Percentiles rank a stretch among this genome's conserved stretches.
Evolutionary conservation across 2,329 filamentous ascomycete species (phyloP).

Genomic region (Curvularia sp.): DNA sequence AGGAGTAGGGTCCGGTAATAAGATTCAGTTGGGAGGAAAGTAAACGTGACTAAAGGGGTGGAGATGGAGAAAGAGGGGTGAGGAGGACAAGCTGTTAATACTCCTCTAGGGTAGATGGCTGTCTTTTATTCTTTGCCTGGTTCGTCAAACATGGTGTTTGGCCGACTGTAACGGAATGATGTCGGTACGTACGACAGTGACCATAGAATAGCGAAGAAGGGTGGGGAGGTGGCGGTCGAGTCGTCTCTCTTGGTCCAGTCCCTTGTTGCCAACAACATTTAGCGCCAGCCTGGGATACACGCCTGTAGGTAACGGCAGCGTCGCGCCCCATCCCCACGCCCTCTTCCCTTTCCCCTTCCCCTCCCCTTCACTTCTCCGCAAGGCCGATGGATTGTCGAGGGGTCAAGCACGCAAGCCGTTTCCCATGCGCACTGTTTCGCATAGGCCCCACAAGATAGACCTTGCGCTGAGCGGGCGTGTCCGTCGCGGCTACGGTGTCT

Average conservation of each 20-base stretch:
- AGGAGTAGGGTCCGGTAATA: not conserved
- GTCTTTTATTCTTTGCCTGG: not conserved
- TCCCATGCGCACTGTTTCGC: not conserved
- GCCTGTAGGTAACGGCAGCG: not conserved
- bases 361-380: not conserved
- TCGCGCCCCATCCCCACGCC: not conserved
- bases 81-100: not conserved
- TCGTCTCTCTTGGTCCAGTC: not conserved
- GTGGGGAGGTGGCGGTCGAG: too few species aligned
- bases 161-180: not conserved
- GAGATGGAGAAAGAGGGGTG: not conserved
- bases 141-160: not conserved
- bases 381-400: not conserved
- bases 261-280: not conserved
- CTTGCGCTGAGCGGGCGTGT: slow-evolving; percentile 13
- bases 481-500: slow-evolving; percentile 6
- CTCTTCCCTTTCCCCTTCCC: not conserved
- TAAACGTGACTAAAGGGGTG: not conserved
- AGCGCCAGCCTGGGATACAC: not conserved
- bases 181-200: not conserved
- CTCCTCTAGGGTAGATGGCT: not conserved
- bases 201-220: not conserved
- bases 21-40: not conserved
- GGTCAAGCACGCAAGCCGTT: not conserved
- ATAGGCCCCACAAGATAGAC: slow-evolving; percentile 1